phyloP scores from a whole-genome alignment of 129 eudicot species.

The Artemisia annua region DNA sequence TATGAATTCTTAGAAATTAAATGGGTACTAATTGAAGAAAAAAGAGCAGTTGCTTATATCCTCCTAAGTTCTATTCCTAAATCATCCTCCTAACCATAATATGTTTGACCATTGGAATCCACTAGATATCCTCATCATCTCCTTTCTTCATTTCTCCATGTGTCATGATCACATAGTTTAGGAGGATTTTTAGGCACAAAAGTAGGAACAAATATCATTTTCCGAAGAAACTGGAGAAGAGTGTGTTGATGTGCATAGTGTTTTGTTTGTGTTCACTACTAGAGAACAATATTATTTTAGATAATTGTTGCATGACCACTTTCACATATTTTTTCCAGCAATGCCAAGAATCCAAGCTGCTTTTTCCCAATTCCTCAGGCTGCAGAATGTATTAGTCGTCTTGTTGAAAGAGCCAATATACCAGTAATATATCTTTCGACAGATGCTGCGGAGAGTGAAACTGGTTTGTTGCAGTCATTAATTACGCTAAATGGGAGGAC shows the following conservation, averaged over 20 bases:
- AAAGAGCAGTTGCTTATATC: background rate
- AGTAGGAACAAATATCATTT: too few relatives aligned
- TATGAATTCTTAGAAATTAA: background rate
- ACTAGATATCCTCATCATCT: too few relatives aligned
- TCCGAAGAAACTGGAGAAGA: background rate
- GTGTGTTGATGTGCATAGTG: background rate
- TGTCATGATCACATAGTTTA: too few relatives aligned
- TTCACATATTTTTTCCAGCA: slow-evolving; percentile 49
- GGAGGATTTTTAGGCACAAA: too few relatives aligned
- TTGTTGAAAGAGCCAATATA: slow-evolving; percentile 80
- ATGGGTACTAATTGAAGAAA: slow-evolving; percentile 1
- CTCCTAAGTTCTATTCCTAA: too few relatives aligned
- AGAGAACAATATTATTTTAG: background rate
- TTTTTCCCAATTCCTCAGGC: slow-evolving; percentile 94
- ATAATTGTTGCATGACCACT: background rate
- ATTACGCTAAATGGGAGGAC: slow-evolving; percentile 63
- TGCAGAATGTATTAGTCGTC: slow-evolving; percentile 83
- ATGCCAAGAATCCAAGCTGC: slow-evolving; percentile 92
- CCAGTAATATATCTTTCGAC: slow-evolving; percentile 96
- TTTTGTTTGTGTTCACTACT: slow-evolving; percentile 6
- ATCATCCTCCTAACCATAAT: too few relatives aligned
- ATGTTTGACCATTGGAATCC: too few relatives aligned
- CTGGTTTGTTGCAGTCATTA: slow-evolving; percentile 78
- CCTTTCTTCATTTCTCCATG: too few relatives aligned
- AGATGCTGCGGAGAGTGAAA: slow-evolving; percentile 99